Base-by-base conservation (phyloP, 2,329 filamentous ascomycete species). In the Trichophyton schoenleinii region DNA sequence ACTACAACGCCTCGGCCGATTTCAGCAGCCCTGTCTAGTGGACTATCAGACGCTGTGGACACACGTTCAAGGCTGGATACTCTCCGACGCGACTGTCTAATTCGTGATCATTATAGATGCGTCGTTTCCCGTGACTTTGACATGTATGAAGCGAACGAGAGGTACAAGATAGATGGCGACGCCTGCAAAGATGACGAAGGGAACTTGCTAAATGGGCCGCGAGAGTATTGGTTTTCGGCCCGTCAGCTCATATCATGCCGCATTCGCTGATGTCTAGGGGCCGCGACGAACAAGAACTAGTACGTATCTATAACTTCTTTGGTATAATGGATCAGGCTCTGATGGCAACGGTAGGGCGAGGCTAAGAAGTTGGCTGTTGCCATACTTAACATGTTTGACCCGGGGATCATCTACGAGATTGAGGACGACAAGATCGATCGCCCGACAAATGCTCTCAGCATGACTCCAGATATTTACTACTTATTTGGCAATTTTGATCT, bases 321-420 rank as follows among this genome's bases (percentile, higher is more conserved):
- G 8, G 9, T 36, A 36, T 36, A 36, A 36, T 8, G 9, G 9
- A 36, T 11, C 34, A 11, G 34, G 2, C 8, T 36, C 34, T 36
- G 34, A 36, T 36, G 9, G 34, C 34, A 36, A 36, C 6, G 34
- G 34, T 36, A 36, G 11, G 38, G 38, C 7, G 38, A 41, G 11
- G 38, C 6, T 28, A 72, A 72, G 63, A 62, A 71, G 67, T 67
- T 69, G 0, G 71, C 73, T 6, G 66, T 77, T 8, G 65, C 67
- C 18, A 71, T 78, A 44, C 70, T 77, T 1, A 74, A 77, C 31
- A 77, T 78, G 73, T 76, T 78, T 62, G 73, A 77, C 61, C 65
- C 58, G 36, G 71, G 69, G 28, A 67, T 72, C 41, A 66, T 67
- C 8, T 66, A 72, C 65, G 59, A 76, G 1, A 76, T 77, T 57